Conservation (phyloP, 768 basidiomycete species). For the Pleurotus tuber-regium region DNA sequence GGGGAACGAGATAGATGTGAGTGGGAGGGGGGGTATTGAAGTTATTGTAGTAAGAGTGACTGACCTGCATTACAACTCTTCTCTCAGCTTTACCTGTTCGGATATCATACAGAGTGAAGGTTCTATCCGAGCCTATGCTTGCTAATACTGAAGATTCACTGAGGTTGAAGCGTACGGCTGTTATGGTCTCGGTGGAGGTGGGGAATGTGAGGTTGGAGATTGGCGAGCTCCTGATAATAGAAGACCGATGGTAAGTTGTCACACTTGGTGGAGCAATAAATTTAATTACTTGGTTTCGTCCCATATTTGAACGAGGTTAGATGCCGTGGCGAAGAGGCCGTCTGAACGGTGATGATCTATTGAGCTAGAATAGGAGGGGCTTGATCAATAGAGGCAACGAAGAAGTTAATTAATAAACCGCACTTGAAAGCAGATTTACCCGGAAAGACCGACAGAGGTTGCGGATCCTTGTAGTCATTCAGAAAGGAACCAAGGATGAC, state of each 20-base stretch:
- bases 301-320: conserved; percentile 94
- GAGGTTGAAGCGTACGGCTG: conserved; percentile 87
- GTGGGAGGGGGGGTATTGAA: background rate
- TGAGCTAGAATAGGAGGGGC: conserved; percentile 46
- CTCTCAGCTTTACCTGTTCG: conserved; percentile 95
- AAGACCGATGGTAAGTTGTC: no score
- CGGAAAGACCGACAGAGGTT: conserved; percentile 76
- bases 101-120: conserved; percentile 95
- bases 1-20: no score
- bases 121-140: conserved; percentile 90
- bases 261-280: background rate
- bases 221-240: conserved; percentile 65
- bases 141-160: conserved; percentile 95
- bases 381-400: background rate
- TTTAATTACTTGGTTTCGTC: conserved; percentile 77
- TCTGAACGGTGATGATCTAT: conserved; percentile 93
- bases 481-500: background rate
- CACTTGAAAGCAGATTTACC: conserved; percentile 93
- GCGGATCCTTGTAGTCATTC: conserved; percentile 18
- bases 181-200: conserved; percentile 85
- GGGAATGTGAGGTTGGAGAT: conserved; percentile 87
- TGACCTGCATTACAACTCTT: conserved; percentile 84
- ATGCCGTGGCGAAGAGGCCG: conserved; percentile 91
- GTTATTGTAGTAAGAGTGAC: no score
- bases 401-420: conserved; percentile 18